phyloP scores from a whole-genome alignment of 1,139 yeast species.

The Candida buenavistaensis region DNA sequence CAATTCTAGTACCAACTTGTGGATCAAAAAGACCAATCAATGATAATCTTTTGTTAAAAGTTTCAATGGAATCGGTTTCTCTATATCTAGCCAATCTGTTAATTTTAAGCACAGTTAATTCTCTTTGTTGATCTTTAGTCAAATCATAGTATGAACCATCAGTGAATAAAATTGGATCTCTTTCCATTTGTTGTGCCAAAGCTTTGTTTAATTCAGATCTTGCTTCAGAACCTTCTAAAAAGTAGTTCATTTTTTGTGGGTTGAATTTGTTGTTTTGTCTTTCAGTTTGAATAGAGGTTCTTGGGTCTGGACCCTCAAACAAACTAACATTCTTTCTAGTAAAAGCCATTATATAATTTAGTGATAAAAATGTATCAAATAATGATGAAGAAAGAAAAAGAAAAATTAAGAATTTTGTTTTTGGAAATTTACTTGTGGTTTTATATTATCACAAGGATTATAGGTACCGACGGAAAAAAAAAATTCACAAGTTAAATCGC shows the following conservation, averaged over 20 bases:
- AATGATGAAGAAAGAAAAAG: conserved; percentile 6
- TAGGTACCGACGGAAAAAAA: background rate
- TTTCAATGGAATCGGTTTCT: conserved; percentile 37
- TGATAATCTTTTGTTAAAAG: conserved; percentile 39
- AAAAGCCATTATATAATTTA: conserved; percentile 12
- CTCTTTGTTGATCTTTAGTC: conserved; percentile 38
- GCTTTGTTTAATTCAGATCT: conserved; percentile 29
- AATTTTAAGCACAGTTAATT: conserved; percentile 36
- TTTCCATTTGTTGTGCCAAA: conserved; percentile 40
- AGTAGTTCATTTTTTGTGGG: conserved; percentile 38
- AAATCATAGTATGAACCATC: conserved; percentile 38
- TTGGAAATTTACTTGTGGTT: conserved; percentile 7
- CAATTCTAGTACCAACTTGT: conserved; percentile 50
- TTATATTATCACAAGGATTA: conserved; percentile 7
- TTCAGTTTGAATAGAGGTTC: conserved; percentile 31
- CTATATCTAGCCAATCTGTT: conserved; percentile 39
- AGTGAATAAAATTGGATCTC: conserved; percentile 42
- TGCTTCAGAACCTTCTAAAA: conserved; percentile 41
- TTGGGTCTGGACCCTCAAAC: conserved; percentile 36
- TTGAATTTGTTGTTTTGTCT: conserved; percentile 31
- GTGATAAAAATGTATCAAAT: background rate
- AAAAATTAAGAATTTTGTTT: background rate
- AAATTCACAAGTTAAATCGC: conserved; percentile 7
- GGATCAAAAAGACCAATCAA: conserved; percentile 66
- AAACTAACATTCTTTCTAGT: conserved; percentile 14